Evolutionary conservation across 2,329 filamentous ascomycete genomes (phyloP), one percentile per base, ranked within the genome.

Genomic region (Ophiostoma angusticollis): DNA sequence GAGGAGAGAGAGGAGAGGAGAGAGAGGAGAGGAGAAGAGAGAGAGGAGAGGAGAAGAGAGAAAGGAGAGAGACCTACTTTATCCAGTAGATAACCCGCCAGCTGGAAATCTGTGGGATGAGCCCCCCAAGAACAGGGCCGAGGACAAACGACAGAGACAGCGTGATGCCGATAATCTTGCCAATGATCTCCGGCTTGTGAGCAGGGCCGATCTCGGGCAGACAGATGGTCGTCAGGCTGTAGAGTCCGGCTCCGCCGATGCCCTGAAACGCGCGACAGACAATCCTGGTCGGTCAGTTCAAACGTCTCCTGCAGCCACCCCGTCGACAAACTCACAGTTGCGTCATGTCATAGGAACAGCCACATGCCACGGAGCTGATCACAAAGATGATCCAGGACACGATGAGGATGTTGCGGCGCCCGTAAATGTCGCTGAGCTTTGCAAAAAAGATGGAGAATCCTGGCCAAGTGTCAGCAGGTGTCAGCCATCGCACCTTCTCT

Each of bases 51-150:
- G 6, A 4, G 23, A 24, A 40, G 12, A 29, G 11, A n/a, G 12
- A 43, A 8, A 16, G 9, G 19, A 12, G 21, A 21, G 3, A 14
- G 6, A 47, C 64, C 32, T 55, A 75, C 71, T 78, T 78, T 52
- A 77, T 68, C 52, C 70, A 70, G 52, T 78, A 78, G 28, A 78
- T 62, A 60, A 71, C 74, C 36, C 68, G 61, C 74, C 74, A 78
- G 31, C 60, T 62, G 14, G 64, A 62, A 2, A 62, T 55, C n/a
- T 67, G 60, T 1, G 70, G 65, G 17, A 78, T 68, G 3, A 64
- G 57, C 2, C 73, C 74, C 5, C 73, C 74, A 4, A 78, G 54
- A 3, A 78, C 53, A 1, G 74, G 72, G 0, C 74, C 74, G 1
- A 78, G 58, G 4, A 78, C 63, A 46, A 74, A 74, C 0, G 72